Conservation (phyloP, 1,284 basidiomycete species). For the Bjerkandera adusta region DNA sequence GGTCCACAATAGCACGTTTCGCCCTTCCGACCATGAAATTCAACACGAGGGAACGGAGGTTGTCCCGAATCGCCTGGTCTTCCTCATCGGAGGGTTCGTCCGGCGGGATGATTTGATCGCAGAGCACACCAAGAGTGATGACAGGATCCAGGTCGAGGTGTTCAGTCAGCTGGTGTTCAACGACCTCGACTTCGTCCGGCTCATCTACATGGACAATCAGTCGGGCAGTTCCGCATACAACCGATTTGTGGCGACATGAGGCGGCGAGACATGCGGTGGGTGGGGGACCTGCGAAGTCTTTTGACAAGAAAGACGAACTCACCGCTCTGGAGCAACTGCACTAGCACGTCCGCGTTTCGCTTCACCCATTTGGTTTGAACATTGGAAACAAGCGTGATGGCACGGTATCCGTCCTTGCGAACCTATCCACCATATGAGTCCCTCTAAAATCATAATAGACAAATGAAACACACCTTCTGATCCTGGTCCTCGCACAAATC, state of each 20-base stretch:
- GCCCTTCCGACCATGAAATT: conserved; percentile 56
- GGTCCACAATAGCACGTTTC: conserved; percentile 43
- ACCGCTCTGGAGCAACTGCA: conserved; percentile 76
- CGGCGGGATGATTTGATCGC: conserved; percentile 58
- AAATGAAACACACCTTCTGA: conserved; percentile 38
- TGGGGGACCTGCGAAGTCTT: too few species aligned
- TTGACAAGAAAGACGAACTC: conserved; percentile 27
- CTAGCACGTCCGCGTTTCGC: conserved; percentile 68
- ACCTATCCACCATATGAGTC: conserved; percentile 41
- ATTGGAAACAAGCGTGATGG: conserved; percentile 62
- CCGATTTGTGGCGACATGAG: too few species aligned
- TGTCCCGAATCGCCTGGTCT: conserved; percentile 54
- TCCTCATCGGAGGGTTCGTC: conserved; percentile 55
- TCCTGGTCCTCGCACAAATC: conserved; percentile 72
- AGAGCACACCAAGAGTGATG: conserved; percentile 61
- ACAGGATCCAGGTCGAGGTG: conserved; percentile 64
- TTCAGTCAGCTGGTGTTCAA: conserved; percentile 55
- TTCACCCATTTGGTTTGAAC: conserved; percentile 59
- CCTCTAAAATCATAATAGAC: neutral
- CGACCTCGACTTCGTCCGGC: conserved; percentile 57
- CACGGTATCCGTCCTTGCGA: conserved; percentile 61
- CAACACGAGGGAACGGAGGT: conserved; percentile 55
- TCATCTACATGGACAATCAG: conserved; percentile 45
- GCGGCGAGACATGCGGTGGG: too few species aligned
- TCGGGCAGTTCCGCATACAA: conserved; percentile 5